Percentiles rank a stretch among this genome's conserved stretches.
phyloP scores from a whole-genome alignment of 805 yeast genomes.

The Candida maesae region DNA sequence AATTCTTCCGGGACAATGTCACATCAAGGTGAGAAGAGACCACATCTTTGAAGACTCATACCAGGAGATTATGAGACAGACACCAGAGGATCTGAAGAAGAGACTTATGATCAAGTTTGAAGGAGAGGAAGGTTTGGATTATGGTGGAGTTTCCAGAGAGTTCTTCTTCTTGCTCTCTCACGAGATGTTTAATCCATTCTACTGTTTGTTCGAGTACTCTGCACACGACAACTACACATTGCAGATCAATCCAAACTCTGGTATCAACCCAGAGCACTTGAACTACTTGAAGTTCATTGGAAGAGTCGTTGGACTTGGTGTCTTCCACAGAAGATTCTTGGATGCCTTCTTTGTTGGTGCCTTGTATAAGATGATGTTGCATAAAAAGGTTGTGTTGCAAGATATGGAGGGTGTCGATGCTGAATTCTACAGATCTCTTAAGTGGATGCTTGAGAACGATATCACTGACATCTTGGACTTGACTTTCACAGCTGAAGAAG shows the following conservation, averaged over 20 bases:
- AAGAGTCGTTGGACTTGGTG: constrained; percentile 96
- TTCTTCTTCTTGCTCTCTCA: constrained; percentile 94
- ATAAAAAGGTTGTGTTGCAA: constrained; percentile 88
- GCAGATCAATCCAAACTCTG: constrained; percentile 96
- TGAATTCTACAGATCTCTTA: constrained; percentile 89
- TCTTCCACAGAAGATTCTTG: constrained; percentile 94
- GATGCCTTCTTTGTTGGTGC: constrained; percentile 99
- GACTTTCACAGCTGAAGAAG: constrained; percentile 87
- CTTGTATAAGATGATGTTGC: constrained; percentile 94
- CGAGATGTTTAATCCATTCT: constrained; percentile 98
- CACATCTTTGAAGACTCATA: constrained; percentile 96
- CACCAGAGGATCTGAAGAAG: constrained; percentile 97
- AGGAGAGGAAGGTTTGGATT: constrained; percentile 99
- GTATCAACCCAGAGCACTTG: constrained; percentile 95
- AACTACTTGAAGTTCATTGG: constrained; percentile 98
- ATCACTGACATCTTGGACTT: constrained; percentile 83
- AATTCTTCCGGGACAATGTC: constrained; percentile 97
- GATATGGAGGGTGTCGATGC: constrained; percentile 99
- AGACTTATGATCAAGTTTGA: constrained; percentile 97
- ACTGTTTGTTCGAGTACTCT: constrained; percentile 94
- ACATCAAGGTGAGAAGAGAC: constrained; percentile 94
- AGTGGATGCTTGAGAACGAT: constrained; percentile 95
- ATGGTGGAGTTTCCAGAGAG: constrained; percentile 99
- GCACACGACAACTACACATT: constrained; percentile 97
- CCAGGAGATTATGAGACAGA: constrained; percentile 98